Evolutionary conservation across 768 basidiomycete species (phyloP).

Genomic region (Boletus reticulatus): DNA sequence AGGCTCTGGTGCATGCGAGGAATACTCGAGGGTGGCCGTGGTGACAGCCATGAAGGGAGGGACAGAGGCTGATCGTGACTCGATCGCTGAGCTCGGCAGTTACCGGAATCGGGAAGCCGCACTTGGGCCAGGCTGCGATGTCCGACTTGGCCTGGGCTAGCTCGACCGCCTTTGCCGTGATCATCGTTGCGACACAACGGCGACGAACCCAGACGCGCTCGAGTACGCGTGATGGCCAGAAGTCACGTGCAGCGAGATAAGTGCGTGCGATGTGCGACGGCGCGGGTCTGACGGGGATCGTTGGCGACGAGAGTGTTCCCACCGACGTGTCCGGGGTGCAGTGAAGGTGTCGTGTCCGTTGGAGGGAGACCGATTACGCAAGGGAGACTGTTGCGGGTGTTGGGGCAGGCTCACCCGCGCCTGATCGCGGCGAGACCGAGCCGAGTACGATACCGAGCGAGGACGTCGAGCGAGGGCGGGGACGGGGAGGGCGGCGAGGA

Average conservation of each 20-base stretch:
- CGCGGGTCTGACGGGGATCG: conserved; percentile 12
- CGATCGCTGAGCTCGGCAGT: conserved; percentile 9
- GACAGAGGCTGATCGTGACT: not conserved
- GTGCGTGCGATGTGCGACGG: conserved; percentile 12
- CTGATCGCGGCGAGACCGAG: conserved; percentile 19
- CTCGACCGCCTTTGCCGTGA: not conserved
- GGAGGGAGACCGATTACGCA: conserved; percentile 1
- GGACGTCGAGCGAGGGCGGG: not conserved
- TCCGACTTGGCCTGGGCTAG: not conserved
- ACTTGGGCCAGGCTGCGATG: not conserved
- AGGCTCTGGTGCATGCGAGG: conserved; percentile 66
- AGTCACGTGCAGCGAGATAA: conserved; percentile 29
- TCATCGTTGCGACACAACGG: conserved; percentile 2
- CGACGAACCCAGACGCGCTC: conserved; percentile 4
- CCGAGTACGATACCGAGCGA: not conserved
- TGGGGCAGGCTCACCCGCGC: not conserved
- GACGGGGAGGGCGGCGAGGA: not conserved
- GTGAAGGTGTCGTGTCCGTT: not conserved
- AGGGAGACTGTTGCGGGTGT: not conserved
- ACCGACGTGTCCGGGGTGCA: conserved; percentile 6
- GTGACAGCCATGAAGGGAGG: conserved; percentile 25
- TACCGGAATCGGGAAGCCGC: conserved; percentile 16
- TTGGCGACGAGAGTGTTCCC: not conserved
- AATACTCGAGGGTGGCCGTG: conserved; percentile 60
- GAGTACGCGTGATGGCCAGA: conserved; percentile 2